A percentile compares a stretch with the other conserved stretches of the same genome.
Conservation (phyloP, 495 filamentous ascomycete genomes). For the Penicillium robsamsonii region DNA sequence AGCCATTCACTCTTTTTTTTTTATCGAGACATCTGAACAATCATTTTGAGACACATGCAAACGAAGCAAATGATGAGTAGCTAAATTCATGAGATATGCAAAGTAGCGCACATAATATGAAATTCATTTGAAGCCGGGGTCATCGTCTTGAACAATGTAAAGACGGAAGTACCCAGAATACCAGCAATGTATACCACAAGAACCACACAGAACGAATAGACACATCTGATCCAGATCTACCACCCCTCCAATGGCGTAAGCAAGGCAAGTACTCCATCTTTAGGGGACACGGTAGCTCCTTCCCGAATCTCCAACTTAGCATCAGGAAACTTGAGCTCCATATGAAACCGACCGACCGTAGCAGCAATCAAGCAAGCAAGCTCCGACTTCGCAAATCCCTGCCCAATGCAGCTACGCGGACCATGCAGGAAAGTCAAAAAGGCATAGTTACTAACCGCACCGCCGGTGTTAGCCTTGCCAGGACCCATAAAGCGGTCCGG, state of each 20-base stretch:
- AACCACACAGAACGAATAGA: background rate
- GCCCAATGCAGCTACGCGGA: conserved; percentile 77
- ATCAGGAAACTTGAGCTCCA: conserved; percentile 60
- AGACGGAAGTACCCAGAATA: no score
- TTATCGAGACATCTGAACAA: no score
- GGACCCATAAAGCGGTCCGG: conserved; percentile 74
- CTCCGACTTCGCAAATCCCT: conserved; percentile 78
- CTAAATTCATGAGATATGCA: no score
- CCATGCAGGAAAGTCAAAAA: conserved; percentile 85
- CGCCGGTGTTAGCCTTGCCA: conserved; percentile 49
- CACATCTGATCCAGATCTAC: conserved; percentile 34
- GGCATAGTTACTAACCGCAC: conserved; percentile 63
- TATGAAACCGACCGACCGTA: conserved; percentile 67
- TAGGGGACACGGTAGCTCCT: conserved; percentile 61
- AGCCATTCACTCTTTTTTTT: no score
- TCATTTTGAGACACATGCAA: no score
- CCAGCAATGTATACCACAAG: background rate
- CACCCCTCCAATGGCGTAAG: conserved; percentile 64
- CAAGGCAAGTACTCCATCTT: conserved; percentile 60
- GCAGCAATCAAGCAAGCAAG: conserved; percentile 78
- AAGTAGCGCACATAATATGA: no score
- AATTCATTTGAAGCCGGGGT: no score
- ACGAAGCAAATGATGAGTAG: no score
- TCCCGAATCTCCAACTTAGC: conserved; percentile 57
- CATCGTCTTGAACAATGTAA: no score